Evolutionary conservation across 2,329 filamentous ascomycete genomes (phyloP).

Genomic region (Emericellopsis atlantica): DNA sequence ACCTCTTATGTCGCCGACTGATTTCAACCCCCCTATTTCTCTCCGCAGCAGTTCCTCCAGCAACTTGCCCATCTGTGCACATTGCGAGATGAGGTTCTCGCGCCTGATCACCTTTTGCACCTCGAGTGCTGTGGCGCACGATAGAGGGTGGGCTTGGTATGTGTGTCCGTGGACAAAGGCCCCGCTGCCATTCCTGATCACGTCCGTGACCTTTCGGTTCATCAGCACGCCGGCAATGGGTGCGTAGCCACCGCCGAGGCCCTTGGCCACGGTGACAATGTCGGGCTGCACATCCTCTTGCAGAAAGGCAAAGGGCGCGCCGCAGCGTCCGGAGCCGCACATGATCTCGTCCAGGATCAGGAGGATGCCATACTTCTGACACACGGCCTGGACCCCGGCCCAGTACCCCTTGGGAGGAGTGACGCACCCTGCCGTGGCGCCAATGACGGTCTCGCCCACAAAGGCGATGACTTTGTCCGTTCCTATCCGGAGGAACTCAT

Average conservation of each 20-base stretch:
- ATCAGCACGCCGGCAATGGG: constrained; percentile 42
- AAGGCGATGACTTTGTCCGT: constrained; percentile 34
- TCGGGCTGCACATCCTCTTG: constrained; percentile 30
- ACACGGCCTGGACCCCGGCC: constrained; percentile 36
- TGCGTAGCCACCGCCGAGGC: constrained; percentile 42
- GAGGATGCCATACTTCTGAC: constrained; percentile 40
- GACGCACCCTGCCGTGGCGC: constrained; percentile 36
- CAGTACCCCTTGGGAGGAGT: constrained; percentile 40
- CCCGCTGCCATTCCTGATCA: constrained; percentile 30
- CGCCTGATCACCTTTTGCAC: constrained; percentile 23
- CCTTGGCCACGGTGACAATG: constrained; percentile 46
- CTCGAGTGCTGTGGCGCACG: constrained; percentile 21
- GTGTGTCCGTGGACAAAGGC: constrained; percentile 45
- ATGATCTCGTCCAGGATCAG: constrained; percentile 53
- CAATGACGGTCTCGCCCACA: constrained; percentile 35
- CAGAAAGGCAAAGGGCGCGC: constrained; percentile 39
- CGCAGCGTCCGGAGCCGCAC: constrained; percentile 52
- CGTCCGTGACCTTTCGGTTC: constrained; percentile 32
- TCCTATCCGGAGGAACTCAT: constrained; percentile 30
- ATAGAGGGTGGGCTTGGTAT: constrained; percentile 26
- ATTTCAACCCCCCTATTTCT: not conserved
- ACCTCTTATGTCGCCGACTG: constrained; percentile 25
- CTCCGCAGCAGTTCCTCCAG: constrained; percentile 13
- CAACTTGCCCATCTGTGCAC: constrained; percentile 14
- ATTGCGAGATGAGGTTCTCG: constrained; percentile 18